Base-by-base conservation (phyloP, 139 green algal species). In the Picochlorum costavermella region DNA sequence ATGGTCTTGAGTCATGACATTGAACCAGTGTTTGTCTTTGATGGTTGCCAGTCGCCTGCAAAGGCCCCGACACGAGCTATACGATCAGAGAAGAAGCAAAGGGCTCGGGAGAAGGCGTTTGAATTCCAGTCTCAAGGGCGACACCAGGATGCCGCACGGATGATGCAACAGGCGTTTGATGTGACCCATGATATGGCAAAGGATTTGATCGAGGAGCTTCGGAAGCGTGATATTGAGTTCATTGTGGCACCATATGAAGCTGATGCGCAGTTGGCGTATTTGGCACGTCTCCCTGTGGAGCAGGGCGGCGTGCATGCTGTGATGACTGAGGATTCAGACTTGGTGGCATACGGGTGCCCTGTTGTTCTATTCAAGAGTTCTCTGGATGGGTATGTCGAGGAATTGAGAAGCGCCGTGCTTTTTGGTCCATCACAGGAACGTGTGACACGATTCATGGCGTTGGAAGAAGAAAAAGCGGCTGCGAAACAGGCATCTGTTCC, bases 221-320 rank as follows among this genome's bases (percentile, higher is more conserved):
- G 53, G 48, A 45, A 57, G 3, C 43, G 12, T 12, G 4, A 58
- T 14, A 26, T 62, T 20, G 20, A 23, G 25, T 44, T 78, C 37
- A 66, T 96, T 6, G 89, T 96, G n/a, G 89, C 90, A 16, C 90
- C 89, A 0, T 97, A 97, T 71, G 92, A 97, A 53, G 89, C 89
- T 1, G 88, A 96, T 65, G 88, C 89, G 0, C 92, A 98, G 84
- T 90, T 98, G 83, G 80, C 82, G 5, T 90, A 91, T 80, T 61
- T 96, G 57, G 81, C 84, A 4, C 57, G 80, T 3, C 72, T 63
- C 4, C 70, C 90, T 1, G 87, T 93, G 80, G 84, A 95, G 75
- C n/a, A 72, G 6, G 76, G 76, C 6, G 63, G 70, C 36, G 60
- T 83, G 20, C 50, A 53, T 25, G 67, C 60, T 36, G 75, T 83